Evolutionary conservation across 1,284 basidiomycete genomes (phyloP), one percentile per base, ranked within the genome.

Genomic region (Fomes fomentarius): DNA sequence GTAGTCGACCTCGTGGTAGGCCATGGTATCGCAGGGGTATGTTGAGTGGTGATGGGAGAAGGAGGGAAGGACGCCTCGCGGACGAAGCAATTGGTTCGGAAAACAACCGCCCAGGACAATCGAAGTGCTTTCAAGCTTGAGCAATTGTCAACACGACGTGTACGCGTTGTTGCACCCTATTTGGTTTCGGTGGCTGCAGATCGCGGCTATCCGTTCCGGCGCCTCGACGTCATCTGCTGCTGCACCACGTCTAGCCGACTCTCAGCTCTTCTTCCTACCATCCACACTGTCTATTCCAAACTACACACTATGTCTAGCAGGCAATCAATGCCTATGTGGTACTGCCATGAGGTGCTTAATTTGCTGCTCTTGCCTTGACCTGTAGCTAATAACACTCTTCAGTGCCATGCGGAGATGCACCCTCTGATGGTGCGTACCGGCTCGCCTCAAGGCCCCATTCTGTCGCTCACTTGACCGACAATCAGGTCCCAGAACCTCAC

Each of bases 371-470:
- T 45, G 12, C 15, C 45, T 24, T 34, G 2, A 51, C 26, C 31
- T 30, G 46, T 46, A 64, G 6, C 57, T 53, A 30, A 48, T 58
- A 11, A 60, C 21, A 22, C 6, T 52, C 57, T 45, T 46, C 65
- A 90, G 90, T 92, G 90, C 65, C 78, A 84, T 69, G 80, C 85
- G 54, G 90, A 92, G 72, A 92, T 89, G 87, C 73, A 82, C 47
- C 89, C 90, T 2, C 69, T 91, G 46, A 91, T 91, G 89, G 90
- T 90, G 59, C 49, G 79, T 70, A 45, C 7, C 15, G n/a, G n/a
- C 44, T 31, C 41, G 5, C 22, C 17, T 25, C 15, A 25, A 5
- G n/a, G 12, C 42, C 26, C 17, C 22, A 24, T 24, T 15, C 37
- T 24, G 41, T 33, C 34, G 17, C 38, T 49, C 21, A 19, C 49